phyloP scores from a whole-genome alignment of 768 basidiomycete species.

The Glaciozyma antarctica region DNA sequence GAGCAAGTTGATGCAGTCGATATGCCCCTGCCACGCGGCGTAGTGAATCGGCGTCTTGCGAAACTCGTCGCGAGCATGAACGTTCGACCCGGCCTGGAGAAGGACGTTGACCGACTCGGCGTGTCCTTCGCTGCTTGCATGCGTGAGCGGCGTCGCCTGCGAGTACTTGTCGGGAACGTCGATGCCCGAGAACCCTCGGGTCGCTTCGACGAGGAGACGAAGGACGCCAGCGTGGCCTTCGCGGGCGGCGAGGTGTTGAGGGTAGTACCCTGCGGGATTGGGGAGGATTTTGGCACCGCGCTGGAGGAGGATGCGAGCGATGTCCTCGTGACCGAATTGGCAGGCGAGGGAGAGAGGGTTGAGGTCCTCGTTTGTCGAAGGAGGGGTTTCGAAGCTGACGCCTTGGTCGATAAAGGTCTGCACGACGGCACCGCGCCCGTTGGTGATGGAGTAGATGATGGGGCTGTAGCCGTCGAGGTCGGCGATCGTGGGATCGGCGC shows the following conservation, averaged over 20 bases:
- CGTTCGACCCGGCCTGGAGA: slow-evolving; percentile 65
- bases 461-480: slow-evolving; percentile 93
- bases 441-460: slow-evolving; percentile 84
- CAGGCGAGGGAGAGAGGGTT: slow-evolving; percentile 84
- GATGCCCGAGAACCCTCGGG: slow-evolving; percentile 54
- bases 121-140: slow-evolving; percentile 82
- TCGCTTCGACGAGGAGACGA: slow-evolving; percentile 54
- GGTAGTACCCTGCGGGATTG: slow-evolving; percentile 93
- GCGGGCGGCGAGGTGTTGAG: slow-evolving; percentile 87
- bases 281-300: slow-evolving; percentile 68
- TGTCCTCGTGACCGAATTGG: slow-evolving; percentile 75
- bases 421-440: slow-evolving; percentile 73
- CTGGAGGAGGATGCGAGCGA: slow-evolving; percentile 65
- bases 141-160: slow-evolving; percentile 95
- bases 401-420: slow-evolving; percentile 66
- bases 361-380: slow-evolving; percentile 54
- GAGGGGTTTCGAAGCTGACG: slow-evolving; percentile 54
- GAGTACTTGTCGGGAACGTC: slow-evolving; percentile 90
- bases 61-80: slow-evolving; percentile 71
- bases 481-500: slow-evolving; percentile 54
- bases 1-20: slow-evolving; percentile 55
- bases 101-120: slow-evolving; percentile 63
- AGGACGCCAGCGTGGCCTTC: slow-evolving; percentile 86
- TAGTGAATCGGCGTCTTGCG: slow-evolving; percentile 81
- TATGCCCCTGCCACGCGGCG: slow-evolving; percentile 91